These are phyloP conservation scores for Salvia miltiorrhiza DNA, from an alignment of 257 asterid genomes.

Conservation along the genomic window DNA sequence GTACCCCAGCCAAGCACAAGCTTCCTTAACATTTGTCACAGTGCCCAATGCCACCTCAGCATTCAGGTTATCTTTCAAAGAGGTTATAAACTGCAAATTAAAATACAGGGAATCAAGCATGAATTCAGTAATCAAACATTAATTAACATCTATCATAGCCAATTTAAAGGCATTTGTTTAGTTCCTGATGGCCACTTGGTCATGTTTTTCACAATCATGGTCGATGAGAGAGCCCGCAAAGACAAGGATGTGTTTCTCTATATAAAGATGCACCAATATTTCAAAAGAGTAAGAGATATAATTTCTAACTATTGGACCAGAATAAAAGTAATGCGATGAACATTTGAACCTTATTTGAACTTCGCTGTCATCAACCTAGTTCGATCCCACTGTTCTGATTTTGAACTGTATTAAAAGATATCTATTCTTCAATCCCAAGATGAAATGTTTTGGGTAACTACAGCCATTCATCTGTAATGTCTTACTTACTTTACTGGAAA, in stretches of 20 bases:
- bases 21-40: slow-evolving; percentile 97
- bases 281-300: neutral
- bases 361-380: neutral
- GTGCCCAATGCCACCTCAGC: slow-evolving; percentile 99
- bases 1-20: slow-evolving; percentile 99
- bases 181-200: neutral
- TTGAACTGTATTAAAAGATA: neutral
- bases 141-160: neutral
- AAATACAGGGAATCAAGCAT: slow-evolving; percentile 16
- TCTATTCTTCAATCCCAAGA: neutral
- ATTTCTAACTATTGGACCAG: slow-evolving; percentile 7
- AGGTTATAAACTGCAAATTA: slow-evolving; percentile 74
- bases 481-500: neutral
- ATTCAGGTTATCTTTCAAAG: slow-evolving; percentile 92
- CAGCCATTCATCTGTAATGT: neutral
- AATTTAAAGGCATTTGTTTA: neutral
- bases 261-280: neutral
- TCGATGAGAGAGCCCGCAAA: neutral
- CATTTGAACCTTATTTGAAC: slow-evolving; percentile 5
- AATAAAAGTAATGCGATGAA: neutral
- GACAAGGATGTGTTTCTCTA: neutral
- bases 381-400: neutral
- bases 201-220: slow-evolving; percentile 5
- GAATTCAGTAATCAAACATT: slow-evolving; percentile 18
- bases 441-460: neutral